Conservation (phyloP, 192 early-diverging fungal species). For the Coemansia sp. region DNA sequence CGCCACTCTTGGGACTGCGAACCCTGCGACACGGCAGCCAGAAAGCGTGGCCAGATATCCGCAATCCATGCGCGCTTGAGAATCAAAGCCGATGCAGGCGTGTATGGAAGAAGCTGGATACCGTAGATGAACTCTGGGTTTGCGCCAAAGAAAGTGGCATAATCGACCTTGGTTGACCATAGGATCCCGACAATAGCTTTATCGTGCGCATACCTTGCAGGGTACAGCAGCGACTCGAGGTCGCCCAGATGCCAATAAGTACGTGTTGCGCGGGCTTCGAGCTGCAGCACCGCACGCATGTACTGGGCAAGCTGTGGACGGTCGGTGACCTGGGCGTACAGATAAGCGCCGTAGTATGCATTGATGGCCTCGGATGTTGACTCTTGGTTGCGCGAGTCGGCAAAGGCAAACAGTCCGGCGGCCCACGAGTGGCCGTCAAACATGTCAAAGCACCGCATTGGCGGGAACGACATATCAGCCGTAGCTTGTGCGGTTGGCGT, state of each 20-base stretch:
- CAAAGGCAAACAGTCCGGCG: slow-evolving; percentile 53
- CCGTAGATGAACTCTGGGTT: slow-evolving; percentile 56
- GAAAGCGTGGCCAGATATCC: slow-evolving; percentile 35
- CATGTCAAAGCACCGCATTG: slow-evolving; percentile 58
- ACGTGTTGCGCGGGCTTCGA: slow-evolving; percentile 46
- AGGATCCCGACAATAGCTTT: slow-evolving; percentile 53
- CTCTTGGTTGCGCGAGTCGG: slow-evolving; percentile 58
- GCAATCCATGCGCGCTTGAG: slow-evolving; percentile 48
- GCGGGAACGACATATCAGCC: slow-evolving; percentile 33
- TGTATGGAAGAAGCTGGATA: slow-evolving; percentile 57
- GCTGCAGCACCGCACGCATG: slow-evolving; percentile 39
- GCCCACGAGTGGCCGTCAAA: slow-evolving; percentile 65
- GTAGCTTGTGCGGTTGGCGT: background rate
- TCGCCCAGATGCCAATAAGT: slow-evolving; percentile 57
- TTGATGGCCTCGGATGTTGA: slow-evolving; percentile 58
- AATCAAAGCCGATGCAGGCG: slow-evolving; percentile 42
- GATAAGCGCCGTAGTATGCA: slow-evolving; percentile 54
- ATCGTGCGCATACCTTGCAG: slow-evolving; percentile 21
- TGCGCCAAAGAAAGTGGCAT: slow-evolving; percentile 44
- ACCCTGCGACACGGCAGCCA: slow-evolving; percentile 15
- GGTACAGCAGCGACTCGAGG: slow-evolving; percentile 28
- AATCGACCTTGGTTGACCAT: slow-evolving; percentile 54
- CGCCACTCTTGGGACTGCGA: slow-evolving; percentile 36
- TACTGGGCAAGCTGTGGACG: slow-evolving; percentile 29
- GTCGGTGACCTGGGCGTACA: slow-evolving; percentile 36